A percentile compares a stretch with the other conserved stretches of the same genome.
phyloP scores from a whole-genome alignment of 306 rosid species.

The Quercus dentata region DNA sequence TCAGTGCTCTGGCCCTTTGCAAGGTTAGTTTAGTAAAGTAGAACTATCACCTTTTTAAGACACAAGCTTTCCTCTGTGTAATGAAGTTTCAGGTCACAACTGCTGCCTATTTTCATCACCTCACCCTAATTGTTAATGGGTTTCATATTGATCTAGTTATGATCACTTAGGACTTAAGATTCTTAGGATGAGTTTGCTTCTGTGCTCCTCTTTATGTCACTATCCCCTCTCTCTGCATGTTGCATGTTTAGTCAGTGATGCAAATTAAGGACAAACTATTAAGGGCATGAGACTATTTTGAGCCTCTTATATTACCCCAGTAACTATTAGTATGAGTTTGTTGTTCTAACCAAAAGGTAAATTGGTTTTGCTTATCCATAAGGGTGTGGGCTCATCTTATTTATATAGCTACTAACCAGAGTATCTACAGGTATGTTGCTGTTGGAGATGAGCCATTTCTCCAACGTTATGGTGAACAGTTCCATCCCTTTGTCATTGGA shows the following conservation, averaged over 20 bases:
- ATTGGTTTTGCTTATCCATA: constrained; percentile 10
- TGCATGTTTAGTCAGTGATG: neutral
- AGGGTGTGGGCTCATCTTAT: constrained; percentile 11
- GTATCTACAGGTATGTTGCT: constrained; percentile 69
- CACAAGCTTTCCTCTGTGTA: neutral
- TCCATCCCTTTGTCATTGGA: constrained; percentile 68
- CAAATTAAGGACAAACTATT: neutral
- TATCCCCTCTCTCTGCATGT: neutral
- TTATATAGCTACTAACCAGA: constrained; percentile 16
- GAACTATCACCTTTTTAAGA: neutral
- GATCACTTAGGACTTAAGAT: neutral
- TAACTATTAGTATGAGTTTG: neutral
- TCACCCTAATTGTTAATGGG: neutral
- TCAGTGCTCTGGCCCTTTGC: neutral
- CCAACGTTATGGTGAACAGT: constrained; percentile 64
- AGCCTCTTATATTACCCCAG: neutral
- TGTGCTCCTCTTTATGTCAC: neutral
- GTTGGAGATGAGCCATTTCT: constrained; percentile 93
- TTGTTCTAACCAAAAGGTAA: neutral
- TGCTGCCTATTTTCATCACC: neutral
- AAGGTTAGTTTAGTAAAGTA: neutral
- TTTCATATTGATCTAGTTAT: neutral
- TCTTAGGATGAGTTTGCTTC: neutral
- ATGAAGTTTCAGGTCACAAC: neutral
- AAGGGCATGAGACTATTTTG: neutral